Evolutionary conservation across 495 filamentous ascomycete species (phyloP), one percentile per base, ranked within the genome.

Genomic region (Podospora pseudoanserina): DNA sequence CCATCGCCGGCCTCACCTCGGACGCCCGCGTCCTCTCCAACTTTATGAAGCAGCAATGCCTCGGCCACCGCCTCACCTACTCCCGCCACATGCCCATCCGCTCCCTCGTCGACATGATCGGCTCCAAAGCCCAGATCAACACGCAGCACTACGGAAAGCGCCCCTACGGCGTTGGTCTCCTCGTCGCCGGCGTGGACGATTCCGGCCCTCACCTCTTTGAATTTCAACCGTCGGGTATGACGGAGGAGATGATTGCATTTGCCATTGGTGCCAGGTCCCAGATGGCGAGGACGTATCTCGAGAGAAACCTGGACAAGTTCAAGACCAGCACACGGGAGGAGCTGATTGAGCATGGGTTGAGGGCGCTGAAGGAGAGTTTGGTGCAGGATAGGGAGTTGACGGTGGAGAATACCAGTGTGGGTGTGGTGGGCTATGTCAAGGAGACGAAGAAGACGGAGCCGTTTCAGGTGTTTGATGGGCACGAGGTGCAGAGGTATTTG

Each of bases 11-110:
- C 69, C 92, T 99, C 67, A 94, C 96, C 65, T 97, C 95, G 70
- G 95, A 99, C 82, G 96, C 95, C 78, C 94, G 95, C 73, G 95
- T 99, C 75, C 93, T 99, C 74, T 97, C 94, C 84, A 98, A 98
- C 87, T 98, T 97, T 86, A 97, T 99, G 95, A 97, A 97, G 84
- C 92, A 96, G 81, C 95, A 98, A 82, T 96, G 91, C 63, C 92
- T 99, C 73, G 91, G 92, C 77, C 93, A 92, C 67, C 92, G 92
- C 75, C 91, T 99, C 75, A 96, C 93, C 66, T 98, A 96, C 86
- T 93, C 90, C 81, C 94, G 95, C 62, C 88, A 93, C 66, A 93
- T 99, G 73, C 91, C 91, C 18, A 83, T 98, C 77, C 88, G 92
- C 76, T 90, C 91, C 34, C 91, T 97, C 71, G 93, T 97, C 64